phyloP scores from a whole-genome alignment of 2,329 filamentous ascomycete species.

The Aspergillus fumigatus region DNA sequence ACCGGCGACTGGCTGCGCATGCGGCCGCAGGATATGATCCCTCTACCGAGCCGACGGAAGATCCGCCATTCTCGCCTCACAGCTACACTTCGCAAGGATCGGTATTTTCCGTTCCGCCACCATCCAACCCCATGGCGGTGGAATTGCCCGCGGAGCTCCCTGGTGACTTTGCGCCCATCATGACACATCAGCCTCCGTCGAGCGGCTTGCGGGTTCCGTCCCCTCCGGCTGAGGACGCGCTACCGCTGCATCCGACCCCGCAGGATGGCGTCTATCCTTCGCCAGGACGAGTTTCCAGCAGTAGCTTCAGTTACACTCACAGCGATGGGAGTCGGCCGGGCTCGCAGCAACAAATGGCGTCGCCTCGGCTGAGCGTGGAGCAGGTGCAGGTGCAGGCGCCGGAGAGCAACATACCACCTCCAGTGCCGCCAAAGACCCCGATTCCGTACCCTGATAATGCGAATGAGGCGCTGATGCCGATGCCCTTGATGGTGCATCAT shows the following conservation, averaged over 20 bases:
- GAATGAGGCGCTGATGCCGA: slow-evolving; percentile 31
- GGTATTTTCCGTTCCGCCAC: slow-evolving; percentile 31
- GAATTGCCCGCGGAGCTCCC: slow-evolving; percentile 56
- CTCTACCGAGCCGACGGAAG: slow-evolving; percentile 28
- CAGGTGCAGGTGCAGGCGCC: slow-evolving; percentile 27
- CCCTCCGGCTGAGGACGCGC: slow-evolving; percentile 27
- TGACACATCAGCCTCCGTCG: slow-evolving; percentile 13
- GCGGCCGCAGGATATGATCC: slow-evolving; percentile 31
- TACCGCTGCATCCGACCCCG: slow-evolving; percentile 25
- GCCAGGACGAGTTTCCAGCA: slow-evolving; percentile 23
- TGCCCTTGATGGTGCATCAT: slow-evolving; percentile 28
- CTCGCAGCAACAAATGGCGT: slow-evolving; percentile 20
- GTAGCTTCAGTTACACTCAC: slow-evolving; percentile 26
- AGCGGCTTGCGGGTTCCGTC: slow-evolving; percentile 16
- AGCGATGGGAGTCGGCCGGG: slow-evolving; percentile 33
- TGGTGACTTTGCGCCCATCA: slow-evolving; percentile 30
- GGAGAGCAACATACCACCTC: slow-evolving; percentile 51
- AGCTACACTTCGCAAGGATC: slow-evolving; percentile 12
- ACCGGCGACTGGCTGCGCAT: slow-evolving; percentile 59
- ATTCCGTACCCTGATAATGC: slow-evolving; percentile 50
- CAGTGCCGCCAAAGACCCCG: slow-evolving; percentile 72
- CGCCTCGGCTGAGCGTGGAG: slow-evolving; percentile 36
- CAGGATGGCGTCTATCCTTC: slow-evolving; percentile 22
- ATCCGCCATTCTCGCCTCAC: slow-evolving; percentile 15
- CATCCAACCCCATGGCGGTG: slow-evolving; percentile 48